These are phyloP conservation scores for Fusarium sp. DNA, from an alignment of 2,329 filamentous ascomycete species.

Conservation along the genomic window DNA sequence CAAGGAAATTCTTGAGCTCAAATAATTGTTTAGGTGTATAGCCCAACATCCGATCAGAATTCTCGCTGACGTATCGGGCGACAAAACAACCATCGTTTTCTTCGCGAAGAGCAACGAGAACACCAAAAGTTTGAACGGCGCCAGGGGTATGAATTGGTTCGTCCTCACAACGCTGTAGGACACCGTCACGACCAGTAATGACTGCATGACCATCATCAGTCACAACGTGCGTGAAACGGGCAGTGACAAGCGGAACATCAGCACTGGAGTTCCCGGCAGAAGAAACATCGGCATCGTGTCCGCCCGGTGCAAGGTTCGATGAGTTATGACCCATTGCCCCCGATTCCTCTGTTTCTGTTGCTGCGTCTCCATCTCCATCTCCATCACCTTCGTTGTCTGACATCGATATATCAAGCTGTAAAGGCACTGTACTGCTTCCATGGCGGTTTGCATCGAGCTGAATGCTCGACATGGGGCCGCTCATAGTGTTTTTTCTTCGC, in stretches of 20 bases:
- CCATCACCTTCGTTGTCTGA: slow-evolving; percentile 46
- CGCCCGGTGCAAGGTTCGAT: neutral
- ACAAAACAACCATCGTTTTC: slow-evolving; percentile 73
- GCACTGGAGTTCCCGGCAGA: slow-evolving; percentile 40
- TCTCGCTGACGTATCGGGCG: slow-evolving; percentile 83
- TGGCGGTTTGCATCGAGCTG: slow-evolving; percentile 58
- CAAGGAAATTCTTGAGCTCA: slow-evolving; percentile 77
- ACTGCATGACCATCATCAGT: slow-evolving; percentile 84
- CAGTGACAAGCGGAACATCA: slow-evolving; percentile 67
- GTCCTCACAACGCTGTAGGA: slow-evolving; percentile 85
- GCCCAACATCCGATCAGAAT: slow-evolving; percentile 78
- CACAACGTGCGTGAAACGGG: slow-evolving; percentile 81
- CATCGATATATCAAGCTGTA: slow-evolving; percentile 49
- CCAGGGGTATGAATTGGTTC: slow-evolving; percentile 91
- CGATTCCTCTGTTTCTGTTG: slow-evolving; percentile 49
- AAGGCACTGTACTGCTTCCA: slow-evolving; percentile 47
- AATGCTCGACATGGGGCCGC: slow-evolving; percentile 58
- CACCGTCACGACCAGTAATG: slow-evolving; percentile 81
- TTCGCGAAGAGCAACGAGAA: slow-evolving; percentile 79
- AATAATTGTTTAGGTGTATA: slow-evolving; percentile 83
- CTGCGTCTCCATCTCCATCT: neutral
- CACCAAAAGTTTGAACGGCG: slow-evolving; percentile 82
- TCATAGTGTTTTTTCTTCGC: slow-evolving; percentile 51
- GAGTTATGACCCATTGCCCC: slow-evolving; percentile 11
- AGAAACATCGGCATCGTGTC: slow-evolving; percentile 22